These are phyloP conservation scores for Clavispora asparagi DNA, from an alignment of 805 yeast species.

Conservation along the genomic window DNA sequence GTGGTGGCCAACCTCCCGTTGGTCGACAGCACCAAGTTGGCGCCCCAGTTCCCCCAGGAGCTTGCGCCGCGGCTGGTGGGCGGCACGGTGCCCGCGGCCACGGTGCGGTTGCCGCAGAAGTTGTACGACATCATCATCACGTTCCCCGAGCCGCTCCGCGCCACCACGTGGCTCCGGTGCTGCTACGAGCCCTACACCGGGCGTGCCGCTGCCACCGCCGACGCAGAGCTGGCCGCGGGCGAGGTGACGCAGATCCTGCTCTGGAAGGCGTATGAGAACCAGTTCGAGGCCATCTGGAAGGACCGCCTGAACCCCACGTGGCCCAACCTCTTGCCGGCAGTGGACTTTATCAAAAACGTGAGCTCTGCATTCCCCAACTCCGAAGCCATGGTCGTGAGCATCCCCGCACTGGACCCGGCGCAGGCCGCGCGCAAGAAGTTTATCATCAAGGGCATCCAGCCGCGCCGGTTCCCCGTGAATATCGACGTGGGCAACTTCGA, in stretches of 20 bases:
- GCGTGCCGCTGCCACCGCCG: constrained; percentile 7
- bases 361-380: constrained; percentile 83
- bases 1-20: constrained; percentile 32
- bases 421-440: constrained; percentile 63
- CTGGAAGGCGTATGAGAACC: constrained; percentile 92
- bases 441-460: constrained; percentile 91
- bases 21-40: constrained; percentile 25
- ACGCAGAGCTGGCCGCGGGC: constrained; percentile 42
- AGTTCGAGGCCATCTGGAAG: constrained; percentile 65
- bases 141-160: constrained; percentile 81
- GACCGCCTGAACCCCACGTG: constrained; percentile 21
- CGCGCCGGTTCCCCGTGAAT: constrained; percentile 58
- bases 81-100: constrained; percentile 51
- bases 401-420: constrained; percentile 27
- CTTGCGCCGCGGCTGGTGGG: constrained; percentile 48
- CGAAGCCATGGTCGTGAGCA: constrained; percentile 85
- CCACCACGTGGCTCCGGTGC: constrained; percentile 91
- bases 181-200: constrained; percentile 65
- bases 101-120: constrained; percentile 55
- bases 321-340: constrained; percentile 71
- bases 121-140: constrained; percentile 56
- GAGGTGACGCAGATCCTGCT: constrained; percentile 93
- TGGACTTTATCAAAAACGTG: constrained; percentile 93
- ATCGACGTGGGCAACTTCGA: constrained; percentile 41
- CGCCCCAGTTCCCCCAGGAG: constrained; percentile 19